A percentile compares a stretch with the other conserved stretches of the same genome.
phyloP scores from a whole-genome alignment of 805 yeast species.

The Metschnikowia aberdeeniae region DNA sequence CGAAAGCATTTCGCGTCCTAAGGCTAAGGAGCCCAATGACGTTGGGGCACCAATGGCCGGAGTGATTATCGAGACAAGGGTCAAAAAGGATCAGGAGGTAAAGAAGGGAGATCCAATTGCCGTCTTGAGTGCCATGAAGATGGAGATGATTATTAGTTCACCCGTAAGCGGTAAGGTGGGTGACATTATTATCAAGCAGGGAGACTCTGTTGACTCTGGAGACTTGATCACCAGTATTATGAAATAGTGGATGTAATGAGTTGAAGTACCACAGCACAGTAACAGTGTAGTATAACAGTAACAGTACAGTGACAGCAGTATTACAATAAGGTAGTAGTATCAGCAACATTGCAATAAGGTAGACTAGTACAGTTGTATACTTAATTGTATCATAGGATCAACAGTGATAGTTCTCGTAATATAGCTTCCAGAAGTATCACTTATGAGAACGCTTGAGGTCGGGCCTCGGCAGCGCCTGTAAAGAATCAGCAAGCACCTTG shows the following conservation, averaged over 20 bases:
- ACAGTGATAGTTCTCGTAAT: too few species aligned
- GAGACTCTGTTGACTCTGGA: conserved; percentile 93
- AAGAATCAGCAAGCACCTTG: conserved; percentile 16
- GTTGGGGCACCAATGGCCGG: conserved; percentile 99
- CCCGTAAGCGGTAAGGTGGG: conserved; percentile 83
- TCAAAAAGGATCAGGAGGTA: conserved; percentile 80
- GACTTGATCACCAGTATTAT: conserved; percentile 60
- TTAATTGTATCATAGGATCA: background rate
- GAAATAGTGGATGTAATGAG: conserved; percentile 12
- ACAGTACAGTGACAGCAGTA: too few species aligned
- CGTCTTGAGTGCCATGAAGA: conserved; percentile 95
- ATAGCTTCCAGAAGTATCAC: background rate
- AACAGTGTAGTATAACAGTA: too few species aligned
- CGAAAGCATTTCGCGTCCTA: conserved; percentile 81
- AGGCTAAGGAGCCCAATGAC: conserved; percentile 90
- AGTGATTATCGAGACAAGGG: conserved; percentile 91
- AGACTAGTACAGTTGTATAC: background rate
- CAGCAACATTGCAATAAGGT: background rate
- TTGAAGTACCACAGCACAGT: too few species aligned
- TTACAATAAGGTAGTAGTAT: background rate
- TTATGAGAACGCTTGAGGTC: conserved; percentile 22
- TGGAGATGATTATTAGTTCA: conserved; percentile 98
- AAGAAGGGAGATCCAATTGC: conserved; percentile 96
- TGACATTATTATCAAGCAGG: conserved; percentile 74
- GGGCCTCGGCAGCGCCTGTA: conserved; percentile 25